Evolutionary conservation across 495 filamentous ascomycete genomes (phyloP).

Genomic region (Hypoxylon lenormandii): DNA sequence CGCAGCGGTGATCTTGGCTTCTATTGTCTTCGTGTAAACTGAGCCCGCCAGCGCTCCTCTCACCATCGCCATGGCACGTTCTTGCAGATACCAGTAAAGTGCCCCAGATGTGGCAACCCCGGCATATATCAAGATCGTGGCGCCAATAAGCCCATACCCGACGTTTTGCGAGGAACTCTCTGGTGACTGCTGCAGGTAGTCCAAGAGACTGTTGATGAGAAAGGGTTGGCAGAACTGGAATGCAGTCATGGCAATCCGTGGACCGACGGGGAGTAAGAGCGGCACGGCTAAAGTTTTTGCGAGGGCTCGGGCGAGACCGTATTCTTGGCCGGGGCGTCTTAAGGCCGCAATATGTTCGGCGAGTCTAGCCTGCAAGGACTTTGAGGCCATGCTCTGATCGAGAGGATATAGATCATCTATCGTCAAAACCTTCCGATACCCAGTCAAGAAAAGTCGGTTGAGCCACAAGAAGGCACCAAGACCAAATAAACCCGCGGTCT

Average conservation of each 20-base stretch:
- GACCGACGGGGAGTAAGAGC: constrained; percentile 50
- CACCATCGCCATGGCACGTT: constrained; percentile 63
- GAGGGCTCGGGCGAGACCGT: constrained; percentile 35
- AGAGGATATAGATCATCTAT: constrained; percentile 63
- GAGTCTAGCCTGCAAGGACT: constrained; percentile 55
- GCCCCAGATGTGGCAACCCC: constrained; percentile 68
- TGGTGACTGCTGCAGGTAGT: constrained; percentile 58
- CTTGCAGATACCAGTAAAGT: constrained; percentile 63
- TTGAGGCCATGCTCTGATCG: constrained; percentile 59
- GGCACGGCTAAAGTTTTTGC: constrained; percentile 44
- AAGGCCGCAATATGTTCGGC: constrained; percentile 11
- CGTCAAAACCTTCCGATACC: constrained; percentile 58
- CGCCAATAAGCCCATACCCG: constrained; percentile 56
- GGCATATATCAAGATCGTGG: constrained; percentile 62
- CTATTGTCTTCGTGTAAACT: constrained; percentile 67
- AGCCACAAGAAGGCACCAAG: constrained; percentile 70
- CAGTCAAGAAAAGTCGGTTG: constrained; percentile 64
- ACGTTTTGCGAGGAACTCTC: constrained; percentile 60
- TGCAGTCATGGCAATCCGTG: constrained; percentile 48
- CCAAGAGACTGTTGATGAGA: constrained; percentile 67
- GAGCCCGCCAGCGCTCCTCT: constrained; percentile 67
- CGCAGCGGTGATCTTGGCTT: constrained; percentile 58
- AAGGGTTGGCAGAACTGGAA: constrained; percentile 76
- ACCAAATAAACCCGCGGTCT: constrained; percentile 67
- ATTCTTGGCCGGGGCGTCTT: constrained; percentile 24